Base-by-base conservation (phyloP, 129 eudicot species). In the Heracleum sosnowskyi region DNA sequence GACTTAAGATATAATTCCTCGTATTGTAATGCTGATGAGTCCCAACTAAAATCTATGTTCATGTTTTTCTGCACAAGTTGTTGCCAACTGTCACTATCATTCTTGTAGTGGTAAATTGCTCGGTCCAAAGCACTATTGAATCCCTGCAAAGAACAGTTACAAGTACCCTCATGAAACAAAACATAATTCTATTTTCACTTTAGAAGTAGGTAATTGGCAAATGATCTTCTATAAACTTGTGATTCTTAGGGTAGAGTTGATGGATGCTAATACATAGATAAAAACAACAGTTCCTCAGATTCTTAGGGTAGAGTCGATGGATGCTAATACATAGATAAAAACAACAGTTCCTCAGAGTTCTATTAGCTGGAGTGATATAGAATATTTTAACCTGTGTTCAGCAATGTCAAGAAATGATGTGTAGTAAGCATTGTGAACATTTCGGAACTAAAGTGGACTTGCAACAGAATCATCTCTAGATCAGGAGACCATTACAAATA, bases 41-140 rank as follows among this genome's bases (percentile, higher is more conserved):
- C 97, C 99, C 99, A 95, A 79, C 99, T 92, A 83, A 95, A 95
- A 81, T 95, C 99, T 80, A 95, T 90, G 80, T 51, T 82, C 99
- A 95, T 95, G 78, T 80, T 96, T 83, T 87, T 95, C 70, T 86
- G 89, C 79, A 92, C 92, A 76, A 95, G 91, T 79, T 86, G 80
- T 81, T 79, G 83, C 99, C 99, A 95, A 81, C 91, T 78, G 75
- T 91, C 86, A 57, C 42, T 76, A 74, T 88, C 77, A 42, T 74
- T 90, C 47, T 75, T 87, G 81, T 88, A 95, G 83, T 80, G 83
- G 73, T 82, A 77, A 73, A 95, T 68, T 31, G 99, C 96, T 0
- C 99, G 92, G 66, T 95, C 94, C 77, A 92, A 85, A 55, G 99
- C 99, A 85, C 85, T 84, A 84, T 83, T 90, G 68, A 95, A 77